Conservation (phyloP, 192 early-diverging fungal genomes). For the Jimgerdemannia lactiflua region DNA sequence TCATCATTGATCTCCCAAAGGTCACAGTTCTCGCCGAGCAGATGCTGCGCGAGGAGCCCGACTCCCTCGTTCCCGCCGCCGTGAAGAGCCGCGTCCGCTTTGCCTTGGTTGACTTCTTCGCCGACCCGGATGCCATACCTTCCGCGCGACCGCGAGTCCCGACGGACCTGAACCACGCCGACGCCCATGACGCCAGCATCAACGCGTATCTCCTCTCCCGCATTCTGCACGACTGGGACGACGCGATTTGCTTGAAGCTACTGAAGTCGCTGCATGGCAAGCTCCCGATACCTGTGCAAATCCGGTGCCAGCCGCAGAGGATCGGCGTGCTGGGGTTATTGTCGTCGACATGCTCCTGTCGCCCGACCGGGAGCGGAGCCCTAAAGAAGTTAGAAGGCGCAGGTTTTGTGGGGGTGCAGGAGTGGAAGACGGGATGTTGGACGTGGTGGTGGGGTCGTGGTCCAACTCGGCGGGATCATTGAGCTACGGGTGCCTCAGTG, state of each 20-base stretch:
- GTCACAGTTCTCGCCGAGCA: constrained; percentile 1
- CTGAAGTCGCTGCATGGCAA: constrained; percentile 1
- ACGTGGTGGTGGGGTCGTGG: constrained; percentile 9
- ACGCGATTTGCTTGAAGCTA: constrained; percentile 8
- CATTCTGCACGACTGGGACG: constrained; percentile 33
- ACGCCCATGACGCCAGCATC: background rate
- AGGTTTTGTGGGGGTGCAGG: constrained; percentile 1
- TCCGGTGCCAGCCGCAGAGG: no score
- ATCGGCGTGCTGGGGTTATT: background rate
- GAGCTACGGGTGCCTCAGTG: no score
- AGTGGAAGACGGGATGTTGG: constrained; percentile 2
- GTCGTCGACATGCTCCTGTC: constrained; percentile 13
- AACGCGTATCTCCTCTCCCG: constrained; percentile 20
- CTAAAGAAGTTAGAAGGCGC: constrained; percentile 6
- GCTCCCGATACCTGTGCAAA: background rate
- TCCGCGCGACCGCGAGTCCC: no score
- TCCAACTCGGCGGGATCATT: no score
- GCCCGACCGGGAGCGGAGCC: constrained; percentile 17
- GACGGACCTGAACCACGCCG: no score
- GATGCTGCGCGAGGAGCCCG: background rate
- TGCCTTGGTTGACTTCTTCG: background rate
- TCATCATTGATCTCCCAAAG: constrained; percentile 8
- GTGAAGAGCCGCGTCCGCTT: constrained; percentile 3
- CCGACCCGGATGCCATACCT: background rate
- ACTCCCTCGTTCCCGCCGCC: background rate